Evolutionary conservation across 116 monocot species (phyloP).

Genomic region (Phalaenopsis hybrid): DNA sequence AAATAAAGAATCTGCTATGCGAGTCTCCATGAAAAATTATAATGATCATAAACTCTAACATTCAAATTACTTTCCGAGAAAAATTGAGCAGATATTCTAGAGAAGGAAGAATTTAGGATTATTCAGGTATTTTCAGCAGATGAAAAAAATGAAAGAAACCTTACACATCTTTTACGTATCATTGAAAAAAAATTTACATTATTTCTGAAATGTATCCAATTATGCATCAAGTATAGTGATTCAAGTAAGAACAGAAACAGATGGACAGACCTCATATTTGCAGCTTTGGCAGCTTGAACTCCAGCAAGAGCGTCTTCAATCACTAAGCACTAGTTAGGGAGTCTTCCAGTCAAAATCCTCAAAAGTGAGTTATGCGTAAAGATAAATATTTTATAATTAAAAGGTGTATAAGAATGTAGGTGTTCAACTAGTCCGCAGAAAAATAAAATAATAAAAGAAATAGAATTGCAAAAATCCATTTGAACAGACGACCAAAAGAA

Average conservation of each 20-base stretch:
- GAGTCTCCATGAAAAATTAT: background rate
- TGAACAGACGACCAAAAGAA: too few relatives aligned
- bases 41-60: background rate
- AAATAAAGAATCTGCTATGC: too few relatives aligned
- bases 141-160: background rate
- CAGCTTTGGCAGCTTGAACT: slow-evolving; percentile 95
- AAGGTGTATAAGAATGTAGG: too few relatives aligned
- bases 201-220: background rate
- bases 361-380: background rate
- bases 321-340: slow-evolving; percentile 65
- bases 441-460: too few relatives aligned
- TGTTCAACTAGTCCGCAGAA: too few relatives aligned
- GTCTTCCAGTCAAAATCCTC: slow-evolving; percentile 7
- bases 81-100: background rate
- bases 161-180: background rate
- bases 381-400: background rate
- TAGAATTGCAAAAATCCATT: too few relatives aligned
- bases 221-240: background rate
- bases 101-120: background rate
- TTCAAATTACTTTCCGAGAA: background rate
- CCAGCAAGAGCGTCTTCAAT: slow-evolving; percentile 99
- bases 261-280: slow-evolving; percentile 70
- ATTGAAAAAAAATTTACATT: background rate
- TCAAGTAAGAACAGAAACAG: background rate
- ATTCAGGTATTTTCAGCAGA: background rate